Evolutionary conservation across 2,329 filamentous ascomycete genomes (phyloP).

Genomic region (Diplodia scrobiculata): DNA sequence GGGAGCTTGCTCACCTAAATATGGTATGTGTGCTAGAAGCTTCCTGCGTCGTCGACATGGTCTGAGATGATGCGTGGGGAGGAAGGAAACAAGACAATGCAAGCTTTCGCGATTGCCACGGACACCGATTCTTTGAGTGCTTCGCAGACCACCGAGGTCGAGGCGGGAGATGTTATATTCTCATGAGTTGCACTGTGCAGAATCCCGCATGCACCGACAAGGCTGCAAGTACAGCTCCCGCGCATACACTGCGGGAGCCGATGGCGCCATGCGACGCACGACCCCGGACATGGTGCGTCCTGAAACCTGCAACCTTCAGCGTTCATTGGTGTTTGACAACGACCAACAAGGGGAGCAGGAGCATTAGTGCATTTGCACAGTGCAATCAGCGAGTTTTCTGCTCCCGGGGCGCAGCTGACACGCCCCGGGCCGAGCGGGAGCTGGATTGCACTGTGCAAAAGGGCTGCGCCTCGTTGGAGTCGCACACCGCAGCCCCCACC

Average conservation of each 20-base stretch:
- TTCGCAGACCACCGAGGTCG: background rate
- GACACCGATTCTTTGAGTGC: background rate
- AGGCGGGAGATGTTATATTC: background rate
- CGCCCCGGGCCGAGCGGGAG: too few species aligned
- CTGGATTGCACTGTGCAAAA: slow-evolving; percentile 5
- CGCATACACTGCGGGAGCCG: background rate
- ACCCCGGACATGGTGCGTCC: background rate
- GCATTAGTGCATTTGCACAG: background rate
- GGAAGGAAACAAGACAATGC: background rate
- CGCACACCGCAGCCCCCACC: background rate
- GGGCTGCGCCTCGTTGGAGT: background rate
- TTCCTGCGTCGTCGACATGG: background rate
- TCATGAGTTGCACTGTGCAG: background rate
- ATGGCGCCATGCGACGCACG: background rate
- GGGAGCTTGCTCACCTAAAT: background rate
- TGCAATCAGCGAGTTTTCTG: background rate
- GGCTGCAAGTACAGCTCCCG: background rate
- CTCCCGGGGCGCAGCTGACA: background rate
- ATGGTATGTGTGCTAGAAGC: background rate
- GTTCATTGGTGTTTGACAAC: background rate
- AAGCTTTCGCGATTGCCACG: background rate
- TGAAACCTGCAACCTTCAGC: background rate
- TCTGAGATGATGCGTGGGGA: background rate
- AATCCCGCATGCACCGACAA: background rate
- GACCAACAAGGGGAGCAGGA: background rate